Conservation (phyloP, 805 yeast species). For the Zygotorulaspora chibaensis region DNA sequence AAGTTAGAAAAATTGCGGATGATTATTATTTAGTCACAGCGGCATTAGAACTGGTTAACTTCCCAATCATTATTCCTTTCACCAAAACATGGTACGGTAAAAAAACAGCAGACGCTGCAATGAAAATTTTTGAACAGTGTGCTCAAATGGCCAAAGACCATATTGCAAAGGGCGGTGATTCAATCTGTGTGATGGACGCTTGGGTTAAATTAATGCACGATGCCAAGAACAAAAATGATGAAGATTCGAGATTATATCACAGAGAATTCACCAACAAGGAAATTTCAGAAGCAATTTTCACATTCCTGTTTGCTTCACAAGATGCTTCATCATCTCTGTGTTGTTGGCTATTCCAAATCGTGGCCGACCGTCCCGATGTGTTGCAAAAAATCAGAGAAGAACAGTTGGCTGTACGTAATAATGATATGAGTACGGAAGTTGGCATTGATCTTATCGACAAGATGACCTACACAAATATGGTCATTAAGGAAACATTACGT, state of each 20-base stretch:
- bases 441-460: constrained; percentile 70
- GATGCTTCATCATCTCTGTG: constrained; percentile 97
- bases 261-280: constrained; percentile 87
- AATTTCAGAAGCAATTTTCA: constrained; percentile 93
- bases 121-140: constrained; percentile 85
- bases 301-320: constrained; percentile 95
- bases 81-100: constrained; percentile 98
- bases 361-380: constrained; percentile 93
- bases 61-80: constrained; percentile 93
- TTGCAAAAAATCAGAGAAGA: constrained; percentile 84
- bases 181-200: constrained; percentile 90
- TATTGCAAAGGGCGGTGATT: constrained; percentile 70
- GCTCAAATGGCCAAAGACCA: constrained; percentile 82
- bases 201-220: constrained; percentile 87
- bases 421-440: constrained; percentile 62
- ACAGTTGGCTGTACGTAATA: constrained; percentile 76
- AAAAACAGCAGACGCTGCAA: constrained; percentile 86
- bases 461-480: constrained; percentile 87
- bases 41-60: constrained; percentile 94
- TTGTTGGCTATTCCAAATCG: constrained; percentile 96
- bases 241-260: constrained; percentile 54
- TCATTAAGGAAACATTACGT: constrained; percentile 87
- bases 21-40: constrained; percentile 90
- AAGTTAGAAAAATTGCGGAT: constrained; percentile 83
- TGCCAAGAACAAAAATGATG: constrained; percentile 46